Evolutionary conservation across 2,329 filamentous ascomycete genomes (phyloP).

Genomic region (Chaetomiaceae sp.): DNA sequence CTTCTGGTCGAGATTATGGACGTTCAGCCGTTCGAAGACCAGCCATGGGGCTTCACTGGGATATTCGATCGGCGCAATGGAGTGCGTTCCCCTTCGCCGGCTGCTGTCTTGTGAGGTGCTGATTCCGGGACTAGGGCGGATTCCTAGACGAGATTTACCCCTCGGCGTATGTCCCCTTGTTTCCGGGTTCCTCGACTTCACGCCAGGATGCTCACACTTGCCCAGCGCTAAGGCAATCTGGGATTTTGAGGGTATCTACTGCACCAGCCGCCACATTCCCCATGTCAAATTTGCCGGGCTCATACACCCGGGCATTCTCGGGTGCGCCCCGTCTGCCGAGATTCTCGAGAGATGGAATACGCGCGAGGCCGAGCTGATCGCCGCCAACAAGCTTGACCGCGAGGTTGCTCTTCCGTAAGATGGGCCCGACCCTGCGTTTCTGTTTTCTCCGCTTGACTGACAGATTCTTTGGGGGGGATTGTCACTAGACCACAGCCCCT

Average conservation of each 20-base stretch:
- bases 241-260: conserved; percentile 60
- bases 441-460: not conserved
- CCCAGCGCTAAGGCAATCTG: conserved; percentile 52
- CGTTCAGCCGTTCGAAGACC: conserved; percentile 79
- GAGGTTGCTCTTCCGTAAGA: conserved; percentile 65
- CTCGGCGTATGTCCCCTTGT: conserved; percentile 55
- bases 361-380: conserved; percentile 76
- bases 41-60: conserved; percentile 87
- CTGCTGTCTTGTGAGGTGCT: too few species aligned
- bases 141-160: conserved; percentile 87
- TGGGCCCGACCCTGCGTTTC: not conserved
- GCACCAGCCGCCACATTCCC: conserved; percentile 80
- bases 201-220: not conserved
- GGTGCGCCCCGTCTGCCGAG: conserved; percentile 77
- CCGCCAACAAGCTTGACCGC: conserved; percentile 60
- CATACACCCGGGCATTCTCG: conserved; percentile 88
- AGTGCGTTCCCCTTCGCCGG: conserved; percentile 30
- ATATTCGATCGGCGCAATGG: conserved; percentile 77
- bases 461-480: not conserved
- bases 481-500: conserved; percentile 54
- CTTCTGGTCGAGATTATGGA: conserved; percentile 88
- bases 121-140: too few species aligned
- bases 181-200: too few species aligned
- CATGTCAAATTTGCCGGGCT: conserved; percentile 83
- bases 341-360: conserved; percentile 78